phyloP scores from a whole-genome alignment of 2,329 filamentous ascomycete genomes.

The Didymellaceae sp. region DNA sequence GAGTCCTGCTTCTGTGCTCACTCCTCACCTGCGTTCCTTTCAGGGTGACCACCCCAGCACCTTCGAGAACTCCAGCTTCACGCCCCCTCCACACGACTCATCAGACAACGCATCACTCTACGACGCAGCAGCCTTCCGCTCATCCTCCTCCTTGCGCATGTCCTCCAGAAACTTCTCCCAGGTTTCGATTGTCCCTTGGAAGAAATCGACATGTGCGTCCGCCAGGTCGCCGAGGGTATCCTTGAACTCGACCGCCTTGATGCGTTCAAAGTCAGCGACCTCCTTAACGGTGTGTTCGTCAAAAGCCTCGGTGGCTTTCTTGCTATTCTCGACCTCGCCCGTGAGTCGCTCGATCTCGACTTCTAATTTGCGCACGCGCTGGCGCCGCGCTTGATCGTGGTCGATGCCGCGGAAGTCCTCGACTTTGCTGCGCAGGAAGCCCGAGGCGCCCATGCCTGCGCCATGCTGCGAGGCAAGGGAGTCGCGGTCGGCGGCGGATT shows the following conservation, averaged over 20 bases:
- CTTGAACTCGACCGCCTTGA: slow-evolving; percentile 93
- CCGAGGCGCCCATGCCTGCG: slow-evolving; percentile 73
- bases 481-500: slow-evolving; percentile 86
- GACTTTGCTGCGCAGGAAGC: slow-evolving; percentile 91
- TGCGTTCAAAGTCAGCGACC: slow-evolving; percentile 91
- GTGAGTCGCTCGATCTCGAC: slow-evolving; percentile 91
- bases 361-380: slow-evolving; percentile 88
- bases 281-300: slow-evolving; percentile 96
- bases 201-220: slow-evolving; percentile 86
- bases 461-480: slow-evolving; percentile 71
- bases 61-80: neutral
- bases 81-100: neutral
- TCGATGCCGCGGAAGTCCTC: slow-evolving; percentile 97
- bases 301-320: slow-evolving; percentile 87
- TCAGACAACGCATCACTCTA: slow-evolving; percentile 15
- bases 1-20: neutral
- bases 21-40: no score
- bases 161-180: slow-evolving; percentile 92
- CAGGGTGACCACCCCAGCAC: neutral
- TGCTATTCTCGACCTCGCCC: slow-evolving; percentile 81
- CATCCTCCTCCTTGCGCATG: slow-evolving; percentile 73
- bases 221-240: slow-evolving; percentile 83
- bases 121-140: slow-evolving; percentile 36
- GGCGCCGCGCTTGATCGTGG: slow-evolving; percentile 87
- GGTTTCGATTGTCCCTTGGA: slow-evolving; percentile 75